Evolutionary conservation across 2,329 filamentous ascomycete species (phyloP), one percentile per base, ranked within the genome.

Genomic region (Alternaria brassicae): DNA sequence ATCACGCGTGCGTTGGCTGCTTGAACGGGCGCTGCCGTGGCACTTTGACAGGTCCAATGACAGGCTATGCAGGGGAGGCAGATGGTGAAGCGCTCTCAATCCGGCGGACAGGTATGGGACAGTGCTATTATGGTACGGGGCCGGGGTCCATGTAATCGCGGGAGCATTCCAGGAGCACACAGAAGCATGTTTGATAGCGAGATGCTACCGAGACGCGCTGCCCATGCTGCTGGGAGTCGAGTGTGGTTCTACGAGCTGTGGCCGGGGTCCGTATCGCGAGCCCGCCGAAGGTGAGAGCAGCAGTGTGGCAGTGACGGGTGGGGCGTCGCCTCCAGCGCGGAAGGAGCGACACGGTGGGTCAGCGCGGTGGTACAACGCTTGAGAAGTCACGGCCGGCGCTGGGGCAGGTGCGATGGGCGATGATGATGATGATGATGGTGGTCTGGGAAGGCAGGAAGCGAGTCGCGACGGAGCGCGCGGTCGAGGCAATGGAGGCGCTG

Each of bases 1-100:
- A 77, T 78, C 75, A 79, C 74, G 77, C 77, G 76, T 78, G 75
- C 67, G 72, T 57, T 74, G 72, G 71, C 73, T 73, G 71, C 63
- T 72, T 64, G 67, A 70, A 72, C 65, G 69, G 71, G 67, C 51
- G 67, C 74, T 77, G 75, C 64, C 30, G 76, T 78, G 72, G 58
- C 69, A 78, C 76, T 45, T 47, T 55, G 63, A 61, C 60, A 66
- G 59, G 36, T 69, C 68, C 70, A 73, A 71, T 74, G 71, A 61
- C 51, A 52, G 58, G 62, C 65, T 58, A 63, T 58, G 62, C 56
- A 64, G 67, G 64, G 65, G 53, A 52, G 41, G 30, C 57, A 44
- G 55, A 53, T 37, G 57, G 68, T 52, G 63, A 61, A 53, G 65
- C 59, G 55, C 52, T 41, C 56, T 73, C 71, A 75, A 71, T 75